Conservation (phyloP, 805 yeast species). For the Wilhelminamyces savonicus region DNA sequence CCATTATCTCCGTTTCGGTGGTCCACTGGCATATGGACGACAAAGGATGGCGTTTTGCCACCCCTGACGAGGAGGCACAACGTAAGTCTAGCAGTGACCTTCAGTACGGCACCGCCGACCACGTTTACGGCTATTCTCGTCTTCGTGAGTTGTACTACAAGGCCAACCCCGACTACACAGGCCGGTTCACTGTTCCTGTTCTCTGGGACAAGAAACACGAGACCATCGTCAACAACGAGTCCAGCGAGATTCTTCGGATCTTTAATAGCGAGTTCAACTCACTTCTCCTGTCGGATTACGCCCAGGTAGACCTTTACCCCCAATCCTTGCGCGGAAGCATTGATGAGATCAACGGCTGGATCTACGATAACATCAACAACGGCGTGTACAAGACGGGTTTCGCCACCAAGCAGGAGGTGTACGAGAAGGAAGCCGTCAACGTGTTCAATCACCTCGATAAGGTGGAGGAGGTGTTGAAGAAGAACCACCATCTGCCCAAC, state of each 20-base stretch:
- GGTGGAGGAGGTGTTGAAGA: conserved; percentile 54
- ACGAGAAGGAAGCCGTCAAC: conserved; percentile 58
- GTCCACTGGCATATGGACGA: conserved; percentile 90
- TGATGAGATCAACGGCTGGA: conserved; percentile 76
- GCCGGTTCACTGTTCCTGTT: conserved; percentile 89
- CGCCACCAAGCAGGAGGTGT: conserved; percentile 76
- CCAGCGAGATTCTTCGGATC: conserved; percentile 83
- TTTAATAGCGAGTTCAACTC: conserved; percentile 68
- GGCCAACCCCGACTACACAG: conserved; percentile 69
- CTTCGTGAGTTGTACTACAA: conserved; percentile 68
- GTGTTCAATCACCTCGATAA: conserved; percentile 65
- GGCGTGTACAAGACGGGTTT: conserved; percentile 94
- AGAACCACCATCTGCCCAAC: conserved; percentile 28
- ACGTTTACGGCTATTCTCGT: conserved; percentile 51
- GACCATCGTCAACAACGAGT: conserved; percentile 88
- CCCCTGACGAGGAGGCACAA: conserved; percentile 40
- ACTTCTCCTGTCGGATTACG: conserved; percentile 43
- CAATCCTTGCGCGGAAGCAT: conserved; percentile 44
- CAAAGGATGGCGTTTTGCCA: conserved; percentile 83
- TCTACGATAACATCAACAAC: conserved; percentile 79
- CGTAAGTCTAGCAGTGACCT: conserved; percentile 49
- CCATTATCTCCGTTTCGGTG: conserved; percentile 60
- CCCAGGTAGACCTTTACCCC: conserved; percentile 60
- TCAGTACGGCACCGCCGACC: conserved; percentile 29
- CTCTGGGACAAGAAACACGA: conserved; percentile 81